Evolutionary conservation across 2,329 filamentous ascomycete genomes (phyloP), one percentile per base, ranked within the genome.

Genomic region (Biscogniauxia sp.): DNA sequence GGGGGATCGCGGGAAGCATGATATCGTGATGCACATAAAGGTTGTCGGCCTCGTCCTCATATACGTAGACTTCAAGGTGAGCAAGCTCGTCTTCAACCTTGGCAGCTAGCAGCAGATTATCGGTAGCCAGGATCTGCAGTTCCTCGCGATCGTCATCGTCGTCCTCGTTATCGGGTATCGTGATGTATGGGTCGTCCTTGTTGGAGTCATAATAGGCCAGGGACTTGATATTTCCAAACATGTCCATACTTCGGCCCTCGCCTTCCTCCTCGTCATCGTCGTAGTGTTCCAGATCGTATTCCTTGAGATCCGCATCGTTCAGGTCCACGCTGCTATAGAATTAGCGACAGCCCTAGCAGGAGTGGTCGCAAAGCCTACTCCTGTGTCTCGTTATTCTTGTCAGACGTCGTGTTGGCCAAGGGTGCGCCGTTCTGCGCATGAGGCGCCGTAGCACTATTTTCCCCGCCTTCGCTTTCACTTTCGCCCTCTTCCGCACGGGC

Each of bases 1-100:
- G 86, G 11, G 95, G 95, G 72, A 99, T 97, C 23, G 94, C 94
- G 32, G 95, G 95, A 59, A 99, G 85, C 94, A 99, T 98, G 70
- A 99, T 96, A 77, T 99, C 95, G 84, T 99, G 95, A 79, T 99
- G 95, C 23, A 99, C 94, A 76, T 99, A 99, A 63, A 99, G 88
- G 75, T 99, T 99, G 78, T 98, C 95, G 52, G 89, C 91, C 64
- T 87, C 87, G 70, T 98, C 95, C 76, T 99, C 95, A 78, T 98
- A 99, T 26, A 99, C 93, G 72, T 98, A 97, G 20, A 98, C 90
- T 76, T 99, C 95, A 25, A 99, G 82, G 76, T 98, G 94, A 19
- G 95, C 94, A 63, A 99, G 88, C 74, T 99, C 95, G 70, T 99
- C 95, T 77, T 99, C 95, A 56, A 98, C 89, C 79, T 97, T 94